Conservation (phyloP, 2,329 filamentous ascomycete genomes). For the Aspergillus quadricinctus region DNA sequence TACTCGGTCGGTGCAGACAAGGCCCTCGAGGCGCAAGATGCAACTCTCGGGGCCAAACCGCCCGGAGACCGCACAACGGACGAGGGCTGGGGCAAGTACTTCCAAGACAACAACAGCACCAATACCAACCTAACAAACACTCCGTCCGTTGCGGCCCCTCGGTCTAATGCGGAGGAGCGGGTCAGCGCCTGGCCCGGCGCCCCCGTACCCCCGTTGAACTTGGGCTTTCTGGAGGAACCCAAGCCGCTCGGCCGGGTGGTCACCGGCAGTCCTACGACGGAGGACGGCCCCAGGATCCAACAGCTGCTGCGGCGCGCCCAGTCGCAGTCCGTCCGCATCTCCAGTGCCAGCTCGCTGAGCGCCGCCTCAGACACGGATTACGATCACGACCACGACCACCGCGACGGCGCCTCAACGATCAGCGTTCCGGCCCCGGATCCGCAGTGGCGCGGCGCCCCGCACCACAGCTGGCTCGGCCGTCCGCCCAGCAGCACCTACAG, state of each 20-base stretch:
- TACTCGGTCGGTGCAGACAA: conserved; percentile 19
- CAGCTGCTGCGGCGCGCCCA: conserved; percentile 32
- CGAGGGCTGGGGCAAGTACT: conserved; percentile 49
- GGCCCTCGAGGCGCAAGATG: conserved; percentile 14
- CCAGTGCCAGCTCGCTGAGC: conserved; percentile 40
- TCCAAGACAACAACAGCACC: conserved; percentile 34
- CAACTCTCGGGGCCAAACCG: conserved; percentile 11
- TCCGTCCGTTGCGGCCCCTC: conserved; percentile 8
- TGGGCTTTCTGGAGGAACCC: conserved; percentile 35
- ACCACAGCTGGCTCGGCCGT: conserved; percentile 30
- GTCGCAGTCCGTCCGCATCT: conserved; percentile 41
- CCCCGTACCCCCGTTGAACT: conserved; percentile 31
- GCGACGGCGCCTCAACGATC: conserved; percentile 3
- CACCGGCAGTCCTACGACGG: conserved; percentile 42
- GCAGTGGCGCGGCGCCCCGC: conserved; percentile 18
- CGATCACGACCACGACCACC: conserved; percentile 21
- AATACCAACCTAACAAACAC: conserved; percentile 16
- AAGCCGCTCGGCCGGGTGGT: conserved; percentile 37
- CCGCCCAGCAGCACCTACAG: conserved; percentile 42
- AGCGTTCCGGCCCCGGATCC: conserved; percentile 19
- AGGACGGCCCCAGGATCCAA: conserved; percentile 25
- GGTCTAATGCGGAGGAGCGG: conserved; percentile 31
- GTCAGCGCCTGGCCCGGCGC: conserved; percentile 40
- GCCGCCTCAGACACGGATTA: conserved; percentile 33
- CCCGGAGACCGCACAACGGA: conserved; percentile 41